These are phyloP conservation scores for Macrophomina pseudophaseolina DNA, from an alignment of 2,329 filamentous ascomycete genomes.

Conservation along the genomic window DNA sequence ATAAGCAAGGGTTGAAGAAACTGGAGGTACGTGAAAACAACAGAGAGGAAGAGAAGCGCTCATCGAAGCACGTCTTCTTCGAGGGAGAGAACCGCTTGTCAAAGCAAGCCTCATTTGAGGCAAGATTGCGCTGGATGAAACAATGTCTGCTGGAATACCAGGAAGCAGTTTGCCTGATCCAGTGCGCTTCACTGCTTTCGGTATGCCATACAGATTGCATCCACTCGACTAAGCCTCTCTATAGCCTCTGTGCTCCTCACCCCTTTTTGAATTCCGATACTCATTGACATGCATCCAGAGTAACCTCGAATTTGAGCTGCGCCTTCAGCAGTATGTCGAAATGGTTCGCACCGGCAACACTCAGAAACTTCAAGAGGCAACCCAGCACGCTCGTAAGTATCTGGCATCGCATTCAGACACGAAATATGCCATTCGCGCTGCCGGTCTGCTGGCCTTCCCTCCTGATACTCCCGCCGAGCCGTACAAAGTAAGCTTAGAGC, in stretches of 20 bases:
- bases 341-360: slow-evolving; percentile 69
- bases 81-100: not conserved
- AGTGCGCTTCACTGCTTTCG: not conserved
- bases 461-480: slow-evolving; percentile 64
- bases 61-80: not conserved
- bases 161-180: not conserved
- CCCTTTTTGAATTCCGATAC: not conserved
- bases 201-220: not conserved
- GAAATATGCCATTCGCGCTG: slow-evolving; percentile 73
- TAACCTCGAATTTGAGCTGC: slow-evolving; percentile 89
- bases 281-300: slow-evolving; percentile 55
- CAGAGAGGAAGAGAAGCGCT: not conserved
- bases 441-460: slow-evolving; percentile 78
- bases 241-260: not conserved
- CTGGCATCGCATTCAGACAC: slow-evolving; percentile 72
- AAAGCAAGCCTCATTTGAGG: not conserved
- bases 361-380: slow-evolving; percentile 74
- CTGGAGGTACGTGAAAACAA: slow-evolving; percentile 65
- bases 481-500: slow-evolving; percentile 57
- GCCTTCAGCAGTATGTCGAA: slow-evolving; percentile 94
- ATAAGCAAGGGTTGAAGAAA: slow-evolving; percentile 90
- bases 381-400: slow-evolving; percentile 80
- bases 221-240: not conserved
- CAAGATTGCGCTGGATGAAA: not conserved
- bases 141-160: not conserved